phyloP scores from a whole-genome alignment of 192 early-diverging fungal species.

The Coemansia sp. region DNA sequence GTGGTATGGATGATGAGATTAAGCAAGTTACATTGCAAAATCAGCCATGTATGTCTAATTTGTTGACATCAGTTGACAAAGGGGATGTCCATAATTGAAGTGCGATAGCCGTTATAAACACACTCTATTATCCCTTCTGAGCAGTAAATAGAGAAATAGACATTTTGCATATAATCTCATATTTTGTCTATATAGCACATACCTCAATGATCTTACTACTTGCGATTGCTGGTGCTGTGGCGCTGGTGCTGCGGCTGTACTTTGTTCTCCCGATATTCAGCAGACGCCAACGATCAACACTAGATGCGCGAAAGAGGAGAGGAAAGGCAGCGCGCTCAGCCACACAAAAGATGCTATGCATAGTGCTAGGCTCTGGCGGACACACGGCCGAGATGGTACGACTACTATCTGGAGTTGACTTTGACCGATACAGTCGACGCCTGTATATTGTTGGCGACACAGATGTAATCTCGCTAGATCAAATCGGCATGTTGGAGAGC shows the following conservation, averaged over 20 bases:
- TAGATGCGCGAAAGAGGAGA: conserved; percentile 18
- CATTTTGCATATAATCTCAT: background rate
- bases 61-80: background rate
- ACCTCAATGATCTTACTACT: background rate
- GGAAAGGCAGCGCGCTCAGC: conserved; percentile 21
- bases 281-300: conserved; percentile 3
- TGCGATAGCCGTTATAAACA: background rate
- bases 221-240: conserved; percentile 3
- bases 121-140: background rate
- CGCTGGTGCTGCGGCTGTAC: conserved; percentile 34
- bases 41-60: background rate
- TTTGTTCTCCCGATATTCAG: conserved; percentile 39
- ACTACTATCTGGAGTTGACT: conserved; percentile 66
- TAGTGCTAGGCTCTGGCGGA: conserved; percentile 64
- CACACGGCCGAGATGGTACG: conserved; percentile 92
- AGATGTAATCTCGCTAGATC: conserved; percentile 66
- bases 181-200: background rate
- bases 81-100: background rate
- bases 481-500: conserved; percentile 54
- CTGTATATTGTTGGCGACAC: conserved; percentile 73
- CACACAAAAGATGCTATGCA: conserved; percentile 32
- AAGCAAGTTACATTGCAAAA: background rate
- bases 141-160: background rate
- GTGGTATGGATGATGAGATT: background rate
- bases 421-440: conserved; percentile 61